Evolutionary conservation across 129 eudicot genomes (phyloP), one percentile per base, ranked within the genome.

Genomic region (Artemisia tridentata): DNA sequence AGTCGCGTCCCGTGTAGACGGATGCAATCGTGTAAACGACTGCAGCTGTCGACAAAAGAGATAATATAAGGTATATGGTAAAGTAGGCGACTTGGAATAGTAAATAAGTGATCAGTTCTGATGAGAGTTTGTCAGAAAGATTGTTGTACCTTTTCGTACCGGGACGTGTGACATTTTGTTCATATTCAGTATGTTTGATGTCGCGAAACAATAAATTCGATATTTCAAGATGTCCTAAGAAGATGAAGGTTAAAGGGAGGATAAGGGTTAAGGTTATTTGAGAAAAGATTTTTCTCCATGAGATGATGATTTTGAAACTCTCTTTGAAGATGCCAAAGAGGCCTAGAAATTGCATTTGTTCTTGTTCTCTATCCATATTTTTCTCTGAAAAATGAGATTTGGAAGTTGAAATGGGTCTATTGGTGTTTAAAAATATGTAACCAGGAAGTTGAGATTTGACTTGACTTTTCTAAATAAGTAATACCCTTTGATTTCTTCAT

Each of bases 1-100:
- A 34, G 10, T 81, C 79, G 1, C 84, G 84, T 29, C 60, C 68
- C 1, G 84, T 81, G 63, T 86, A 84, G 1, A 81, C 31, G 59
- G 76, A 84, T 27, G 96, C 93, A 54, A 90, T 59, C 18, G 93
- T 84, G 80, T 86, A 86, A 3, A 90, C 88, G 12, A 90, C 86
- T 5, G 93, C 96, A 1, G 91, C 79, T 11, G 93, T 86, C 18
- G 93, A 86, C 31, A 90, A 78, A 57, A 90, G 88, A 66, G 93
- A 78, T 47, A 86, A 70, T 13, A 84, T 34, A 16, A 83, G 63
- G 68, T 82, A 53, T 79, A 84, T 53, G 14, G 80, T 76, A 80
- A 82, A 76, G 60, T 86, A 90, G 0, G 69, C 79, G 2, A 63
- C 27, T 8, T 78, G 58, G 84, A 90, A 80, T 21, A 84, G 67